Evolutionary conservation across 1,284 basidiomycete genomes (phyloP).

Genomic region (Sanghuangporus sanghuang): DNA sequence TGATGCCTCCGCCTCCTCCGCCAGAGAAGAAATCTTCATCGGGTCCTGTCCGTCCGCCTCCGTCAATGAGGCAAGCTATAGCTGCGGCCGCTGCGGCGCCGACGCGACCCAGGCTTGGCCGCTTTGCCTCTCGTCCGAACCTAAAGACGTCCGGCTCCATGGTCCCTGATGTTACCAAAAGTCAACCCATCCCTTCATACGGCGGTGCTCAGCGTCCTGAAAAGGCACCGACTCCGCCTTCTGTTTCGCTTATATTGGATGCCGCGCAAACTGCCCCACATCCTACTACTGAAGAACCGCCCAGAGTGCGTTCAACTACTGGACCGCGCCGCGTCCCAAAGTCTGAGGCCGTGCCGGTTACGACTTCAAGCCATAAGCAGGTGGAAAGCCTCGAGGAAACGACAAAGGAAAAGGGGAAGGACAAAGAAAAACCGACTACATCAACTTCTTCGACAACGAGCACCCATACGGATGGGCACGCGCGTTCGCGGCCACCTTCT

Average conservation of each 20-base stretch:
- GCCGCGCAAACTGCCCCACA: neutral
- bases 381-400: neutral
- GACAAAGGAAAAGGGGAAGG: neutral
- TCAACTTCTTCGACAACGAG: neutral
- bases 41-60: constrained; percentile 13
- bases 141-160: neutral
- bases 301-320: neutral
- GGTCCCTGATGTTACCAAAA: neutral
- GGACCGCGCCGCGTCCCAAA: constrained; percentile 3
- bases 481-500: neutral
- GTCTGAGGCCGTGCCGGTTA: neutral
- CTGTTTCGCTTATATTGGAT: neutral
- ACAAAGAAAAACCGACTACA: neutral
- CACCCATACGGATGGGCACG: neutral
- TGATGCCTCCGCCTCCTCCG: constrained; percentile 1
- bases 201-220: constrained; percentile 8
- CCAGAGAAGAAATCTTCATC: neutral
- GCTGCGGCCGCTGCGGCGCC: neutral
- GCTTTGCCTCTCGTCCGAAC: constrained; percentile 1
- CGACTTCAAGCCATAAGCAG: neutral
- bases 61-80: constrained; percentile 8
- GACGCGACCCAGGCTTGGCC: neutral
- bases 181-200: neutral
- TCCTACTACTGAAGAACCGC: neutral
- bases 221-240: neutral